Evolutionary conservation across 768 basidiomycete genomes (phyloP).

Genomic region (Kwoniella heveanensis): DNA sequence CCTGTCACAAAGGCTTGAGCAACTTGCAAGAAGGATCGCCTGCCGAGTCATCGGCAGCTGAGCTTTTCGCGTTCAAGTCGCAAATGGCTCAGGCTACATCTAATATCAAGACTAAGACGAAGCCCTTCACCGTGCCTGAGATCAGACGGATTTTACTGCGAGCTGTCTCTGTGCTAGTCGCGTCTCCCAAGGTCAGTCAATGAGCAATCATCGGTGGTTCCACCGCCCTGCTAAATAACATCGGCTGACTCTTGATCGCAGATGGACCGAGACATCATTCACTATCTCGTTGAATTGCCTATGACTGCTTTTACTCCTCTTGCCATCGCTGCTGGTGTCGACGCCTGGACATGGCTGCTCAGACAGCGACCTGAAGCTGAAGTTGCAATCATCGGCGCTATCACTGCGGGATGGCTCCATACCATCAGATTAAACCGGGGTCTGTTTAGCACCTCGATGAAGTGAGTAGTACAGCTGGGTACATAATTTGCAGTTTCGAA

Average conservation of each 20-base stretch:
- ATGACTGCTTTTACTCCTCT: constrained; percentile 86
- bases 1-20: constrained; percentile 60
- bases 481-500: too few relatives aligned
- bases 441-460: constrained; percentile 75
- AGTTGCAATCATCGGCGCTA: constrained; percentile 78
- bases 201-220: background rate
- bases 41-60: constrained; percentile 63
- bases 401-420: constrained; percentile 81
- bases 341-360: constrained; percentile 96
- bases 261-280: constrained; percentile 82
- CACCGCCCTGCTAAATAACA: background rate
- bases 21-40: constrained; percentile 68
- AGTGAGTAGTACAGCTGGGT: constrained; percentile 65
- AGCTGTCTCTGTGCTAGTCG: constrained; percentile 78
- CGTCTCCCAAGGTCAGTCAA: constrained; percentile 64
- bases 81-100: constrained; percentile 69
- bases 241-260: constrained; percentile 54
- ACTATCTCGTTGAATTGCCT: constrained; percentile 82
- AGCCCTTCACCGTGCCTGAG: constrained; percentile 75
- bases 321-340: constrained; percentile 81
- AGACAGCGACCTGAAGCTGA: constrained; percentile 80
- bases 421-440: constrained; percentile 78
- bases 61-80: constrained; percentile 68
- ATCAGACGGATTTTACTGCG: constrained; percentile 82
- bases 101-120: constrained; percentile 72